These are phyloP conservation scores for Penicillium sp. DNA, from an alignment of 2,329 filamentous ascomycete genomes.

Conservation along the genomic window DNA sequence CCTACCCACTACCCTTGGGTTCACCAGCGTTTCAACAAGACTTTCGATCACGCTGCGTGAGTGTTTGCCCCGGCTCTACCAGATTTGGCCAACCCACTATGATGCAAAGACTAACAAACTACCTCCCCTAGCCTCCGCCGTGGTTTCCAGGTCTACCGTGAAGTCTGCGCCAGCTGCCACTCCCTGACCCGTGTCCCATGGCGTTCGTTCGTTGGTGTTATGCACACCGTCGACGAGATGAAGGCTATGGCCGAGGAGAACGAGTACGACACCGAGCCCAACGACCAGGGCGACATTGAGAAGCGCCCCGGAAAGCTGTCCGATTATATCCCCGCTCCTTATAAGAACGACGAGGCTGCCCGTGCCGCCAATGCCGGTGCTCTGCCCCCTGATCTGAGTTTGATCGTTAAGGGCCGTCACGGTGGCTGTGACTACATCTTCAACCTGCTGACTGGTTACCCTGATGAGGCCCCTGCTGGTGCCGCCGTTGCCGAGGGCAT, in stretches of 20 bases:
- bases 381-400: slow-evolving; percentile 92
- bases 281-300: slow-evolving; percentile 96
- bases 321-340: slow-evolving; percentile 91
- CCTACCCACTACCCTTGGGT: slow-evolving; percentile 93
- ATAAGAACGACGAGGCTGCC: slow-evolving; percentile 99
- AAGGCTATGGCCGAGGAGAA: slow-evolving; percentile 97
- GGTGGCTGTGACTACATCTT: slow-evolving; percentile 99
- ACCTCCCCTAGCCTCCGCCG: slow-evolving; percentile 76
- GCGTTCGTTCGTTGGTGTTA: slow-evolving; percentile 83
- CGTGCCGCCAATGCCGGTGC: slow-evolving; percentile 98
- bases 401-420: slow-evolving; percentile 97
- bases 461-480: slow-evolving; percentile 91
- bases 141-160: slow-evolving; percentile 98
- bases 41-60: slow-evolving; percentile 96
- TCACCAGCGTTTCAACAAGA: slow-evolving; percentile 88
- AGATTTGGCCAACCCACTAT: slow-evolving; percentile 5
- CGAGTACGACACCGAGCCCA: slow-evolving; percentile 97
- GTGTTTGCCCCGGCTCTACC: slow-evolving; percentile 42
- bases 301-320: slow-evolving; percentile 98
- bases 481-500: slow-evolving; percentile 82
- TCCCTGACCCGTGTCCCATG: slow-evolving; percentile 93
- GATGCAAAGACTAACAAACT: slow-evolving; percentile 26
- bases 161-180: slow-evolving; percentile 98
- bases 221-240: slow-evolving; percentile 97
- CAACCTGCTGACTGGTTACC: slow-evolving; percentile 93